Percentiles rank a stretch among this genome's conserved stretches.
phyloP scores from a whole-genome alignment of 2,329 filamentous ascomycete species.

The Ilyonectria mors-panacis region DNA sequence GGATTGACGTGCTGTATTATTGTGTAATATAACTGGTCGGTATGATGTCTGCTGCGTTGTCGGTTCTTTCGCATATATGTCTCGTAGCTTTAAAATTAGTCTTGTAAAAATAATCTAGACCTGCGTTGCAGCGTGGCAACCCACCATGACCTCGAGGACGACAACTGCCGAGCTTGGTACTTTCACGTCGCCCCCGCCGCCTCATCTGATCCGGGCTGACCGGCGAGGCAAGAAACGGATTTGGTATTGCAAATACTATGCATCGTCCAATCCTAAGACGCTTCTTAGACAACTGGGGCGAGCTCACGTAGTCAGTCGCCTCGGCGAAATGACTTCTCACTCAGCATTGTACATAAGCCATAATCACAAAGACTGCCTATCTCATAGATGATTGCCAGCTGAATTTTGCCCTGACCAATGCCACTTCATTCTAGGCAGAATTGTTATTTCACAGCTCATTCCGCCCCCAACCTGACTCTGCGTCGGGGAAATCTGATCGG shows the following conservation, averaged over 20 bases:
- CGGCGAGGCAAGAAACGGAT: neutral
- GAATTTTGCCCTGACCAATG: neutral
- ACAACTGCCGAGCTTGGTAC: neutral
- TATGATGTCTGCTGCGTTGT: neutral
- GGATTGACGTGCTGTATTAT: neutral
- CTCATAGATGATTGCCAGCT: neutral
- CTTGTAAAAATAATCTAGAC: neutral
- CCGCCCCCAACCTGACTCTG: conserved; percentile 4
- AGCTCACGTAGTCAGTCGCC: neutral
- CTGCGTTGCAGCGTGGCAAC: neutral
- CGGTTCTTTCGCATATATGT: neutral
- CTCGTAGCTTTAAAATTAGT: neutral
- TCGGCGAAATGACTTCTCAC: neutral
- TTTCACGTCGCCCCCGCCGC: neutral
- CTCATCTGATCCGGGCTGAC: neutral
- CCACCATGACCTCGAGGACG: neutral
- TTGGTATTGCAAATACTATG: neutral
- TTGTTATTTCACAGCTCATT: neutral
- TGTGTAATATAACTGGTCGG: neutral
- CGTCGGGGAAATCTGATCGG: neutral
- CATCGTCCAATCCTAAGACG: neutral
- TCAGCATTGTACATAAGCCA: neutral
- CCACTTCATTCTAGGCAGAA: neutral
- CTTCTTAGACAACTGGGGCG: neutral
- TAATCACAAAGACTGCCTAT: neutral